phyloP scores from a whole-genome alignment of 2,329 filamentous ascomycete genomes.

The Aspergillus arachidicola region DNA sequence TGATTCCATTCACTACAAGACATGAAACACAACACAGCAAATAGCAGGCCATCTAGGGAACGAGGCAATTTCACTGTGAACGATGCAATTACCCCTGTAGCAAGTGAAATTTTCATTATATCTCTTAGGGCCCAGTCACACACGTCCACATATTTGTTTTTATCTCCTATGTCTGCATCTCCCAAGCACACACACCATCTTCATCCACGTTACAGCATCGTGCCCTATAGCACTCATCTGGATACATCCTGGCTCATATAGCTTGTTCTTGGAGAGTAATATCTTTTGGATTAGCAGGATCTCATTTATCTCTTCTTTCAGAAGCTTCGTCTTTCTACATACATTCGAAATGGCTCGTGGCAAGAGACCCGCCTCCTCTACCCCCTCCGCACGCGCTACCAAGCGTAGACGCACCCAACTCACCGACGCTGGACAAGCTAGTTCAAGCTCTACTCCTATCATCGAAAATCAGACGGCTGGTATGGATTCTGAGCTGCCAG shows the following conservation, averaged over 20 bases:
- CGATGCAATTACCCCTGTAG: not conserved
- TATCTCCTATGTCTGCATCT: not conserved
- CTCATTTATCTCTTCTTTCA: not conserved
- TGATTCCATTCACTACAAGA: not conserved
- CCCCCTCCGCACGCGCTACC: not conserved
- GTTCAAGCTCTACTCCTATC: not conserved
- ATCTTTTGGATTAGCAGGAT: not conserved
- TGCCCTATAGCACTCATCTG: not conserved
- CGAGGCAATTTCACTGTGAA: not conserved
- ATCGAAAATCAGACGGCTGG: not conserved
- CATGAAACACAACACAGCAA: not conserved
- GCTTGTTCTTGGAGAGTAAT: not conserved
- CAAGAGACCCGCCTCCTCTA: not conserved
- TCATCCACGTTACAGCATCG: not conserved
- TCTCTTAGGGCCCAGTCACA: not conserved
- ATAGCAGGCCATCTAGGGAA: not conserved
- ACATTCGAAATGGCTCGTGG: not conserved
- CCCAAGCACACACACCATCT: not conserved
- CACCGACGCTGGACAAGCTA: not conserved
- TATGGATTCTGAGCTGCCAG: conserved; percentile 22
- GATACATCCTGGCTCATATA: not conserved
- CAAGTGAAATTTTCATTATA: not conserved
- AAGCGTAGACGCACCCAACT: not conserved
- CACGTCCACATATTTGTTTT: not conserved
- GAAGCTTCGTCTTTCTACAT: not conserved